A percentile compares a stretch with the other conserved stretches of the same genome.
Evolutionary conservation across 306 rosid species (phyloP).

Genomic region (Acacia acuminata): DNA sequence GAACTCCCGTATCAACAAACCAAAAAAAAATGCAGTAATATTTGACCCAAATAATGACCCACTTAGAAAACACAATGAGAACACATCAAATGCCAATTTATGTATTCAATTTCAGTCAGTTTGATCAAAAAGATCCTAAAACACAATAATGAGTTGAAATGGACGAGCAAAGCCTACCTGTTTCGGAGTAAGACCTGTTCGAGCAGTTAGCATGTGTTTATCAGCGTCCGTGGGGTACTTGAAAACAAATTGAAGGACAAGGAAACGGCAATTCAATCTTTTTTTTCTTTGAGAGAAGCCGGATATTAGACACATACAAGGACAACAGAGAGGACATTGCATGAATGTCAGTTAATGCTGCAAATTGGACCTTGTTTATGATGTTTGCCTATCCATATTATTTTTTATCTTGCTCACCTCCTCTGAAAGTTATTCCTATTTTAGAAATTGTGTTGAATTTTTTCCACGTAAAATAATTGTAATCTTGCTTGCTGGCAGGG

Average conservation of each 20-base stretch:
- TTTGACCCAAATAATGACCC: slow-evolving; percentile 1
- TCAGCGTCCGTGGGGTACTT: slow-evolving; percentile 99
- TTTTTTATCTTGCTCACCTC: no score
- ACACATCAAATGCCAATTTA: slow-evolving; percentile 28
- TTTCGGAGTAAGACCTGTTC: slow-evolving; percentile 92
- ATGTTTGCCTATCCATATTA: no score
- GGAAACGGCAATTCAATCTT: slow-evolving; percentile 11
- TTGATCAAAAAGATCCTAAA: neutral
- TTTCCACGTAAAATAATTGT: no score
- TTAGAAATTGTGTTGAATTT: no score
- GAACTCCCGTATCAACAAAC: neutral
- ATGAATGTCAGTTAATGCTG: no score
- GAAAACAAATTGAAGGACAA: slow-evolving; percentile 28
- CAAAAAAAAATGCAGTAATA: neutral
- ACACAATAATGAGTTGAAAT: slow-evolving; percentile 28
- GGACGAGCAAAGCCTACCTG: slow-evolving; percentile 67
- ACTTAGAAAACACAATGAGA: neutral
- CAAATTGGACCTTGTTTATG: no score
- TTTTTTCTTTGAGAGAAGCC: neutral
- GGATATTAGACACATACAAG: neutral
- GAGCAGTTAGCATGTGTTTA: slow-evolving; percentile 93
- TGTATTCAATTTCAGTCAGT: slow-evolving; percentile 16
- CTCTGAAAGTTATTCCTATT: no score
- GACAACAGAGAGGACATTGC: neutral
- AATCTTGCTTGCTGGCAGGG: no score